phyloP scores from a whole-genome alignment of 1,139 yeast genomes.

The Dujonia santamariae region DNA sequence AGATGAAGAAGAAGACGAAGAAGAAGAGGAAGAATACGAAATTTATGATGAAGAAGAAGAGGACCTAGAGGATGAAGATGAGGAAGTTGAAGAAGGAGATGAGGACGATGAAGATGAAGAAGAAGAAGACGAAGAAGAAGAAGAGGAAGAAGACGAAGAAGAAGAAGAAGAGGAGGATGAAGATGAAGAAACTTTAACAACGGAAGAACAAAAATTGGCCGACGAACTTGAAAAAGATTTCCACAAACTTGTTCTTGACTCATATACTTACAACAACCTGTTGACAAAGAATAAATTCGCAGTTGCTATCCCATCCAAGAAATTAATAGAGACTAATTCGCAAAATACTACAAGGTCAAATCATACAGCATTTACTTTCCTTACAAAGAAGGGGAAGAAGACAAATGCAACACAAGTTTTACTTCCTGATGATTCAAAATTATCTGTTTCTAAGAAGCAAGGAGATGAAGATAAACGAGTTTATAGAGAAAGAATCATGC shows the following conservation, averaged over 20 bases:
- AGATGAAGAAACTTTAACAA: slow-evolving; percentile 7
- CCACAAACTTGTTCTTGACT: slow-evolving; percentile 46
- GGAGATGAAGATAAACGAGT: slow-evolving; percentile 31
- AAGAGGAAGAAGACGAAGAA: slow-evolving; percentile 11
- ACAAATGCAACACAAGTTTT: slow-evolving; percentile 40
- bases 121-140: slow-evolving; percentile 15
- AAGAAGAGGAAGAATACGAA: slow-evolving; percentile 11
- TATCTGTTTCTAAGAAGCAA: slow-evolving; percentile 39
- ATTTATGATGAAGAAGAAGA: slow-evolving; percentile 15
- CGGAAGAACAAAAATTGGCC: slow-evolving; percentile 43
- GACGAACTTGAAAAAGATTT: slow-evolving; percentile 55
- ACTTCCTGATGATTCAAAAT: slow-evolving; percentile 47
- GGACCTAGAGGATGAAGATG: slow-evolving; percentile 16
- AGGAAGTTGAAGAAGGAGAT: slow-evolving; percentile 16
- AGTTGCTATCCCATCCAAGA: slow-evolving; percentile 20
- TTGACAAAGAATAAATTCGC: slow-evolving; percentile 14
- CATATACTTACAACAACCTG: slow-evolving; percentile 35
- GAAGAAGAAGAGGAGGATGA: slow-evolving; percentile 12
- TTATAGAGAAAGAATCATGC: slow-evolving; percentile 41
- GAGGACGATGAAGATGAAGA: slow-evolving; percentile 16
- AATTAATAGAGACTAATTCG: slow-evolving; percentile 6
- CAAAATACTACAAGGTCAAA: slow-evolving; percentile 7
- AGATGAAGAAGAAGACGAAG: slow-evolving; percentile 11
- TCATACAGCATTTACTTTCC: slow-evolving; percentile 47
- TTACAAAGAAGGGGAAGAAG: slow-evolving; percentile 51